Evolutionary conservation across 148 eudicot genomes (phyloP).

Genomic region (Vaccinium myrtillus): DNA sequence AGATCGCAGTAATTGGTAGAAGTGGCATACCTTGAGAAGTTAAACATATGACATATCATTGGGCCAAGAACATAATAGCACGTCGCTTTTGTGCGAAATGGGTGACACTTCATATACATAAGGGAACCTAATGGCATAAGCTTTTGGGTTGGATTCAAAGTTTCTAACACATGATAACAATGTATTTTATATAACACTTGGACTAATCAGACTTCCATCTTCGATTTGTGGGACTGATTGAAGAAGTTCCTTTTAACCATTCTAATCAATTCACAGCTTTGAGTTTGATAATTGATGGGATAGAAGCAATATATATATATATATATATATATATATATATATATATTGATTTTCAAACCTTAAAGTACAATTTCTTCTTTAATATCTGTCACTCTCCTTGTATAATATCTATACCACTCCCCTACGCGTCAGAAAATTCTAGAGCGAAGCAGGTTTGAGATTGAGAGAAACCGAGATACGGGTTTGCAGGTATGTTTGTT

Average conservation of each 20-base stretch:
- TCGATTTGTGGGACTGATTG: not conserved
- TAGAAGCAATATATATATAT: not conserved
- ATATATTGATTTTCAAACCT: too few species aligned
- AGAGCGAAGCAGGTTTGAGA: too few species aligned
- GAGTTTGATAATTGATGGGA: not conserved
- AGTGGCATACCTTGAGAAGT: not conserved
- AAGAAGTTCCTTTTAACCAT: not conserved
- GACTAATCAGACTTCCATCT: conserved; percentile 3
- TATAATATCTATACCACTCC: too few species aligned
- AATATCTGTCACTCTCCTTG: too few species aligned
- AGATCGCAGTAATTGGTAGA: not conserved
- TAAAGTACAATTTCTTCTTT: too few species aligned
- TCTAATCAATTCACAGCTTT: conserved; percentile 3
- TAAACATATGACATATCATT: not conserved
- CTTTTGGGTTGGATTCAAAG: not conserved
- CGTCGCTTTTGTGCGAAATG: not conserved
- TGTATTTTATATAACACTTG: not conserved
- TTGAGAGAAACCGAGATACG: too few species aligned
- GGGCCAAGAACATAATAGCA: not conserved
- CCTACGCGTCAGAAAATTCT: too few species aligned
- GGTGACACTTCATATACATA: not conserved
- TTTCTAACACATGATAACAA: not conserved
- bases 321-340: too few species aligned
- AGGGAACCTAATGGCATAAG: not conserved
- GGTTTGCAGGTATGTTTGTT: too few species aligned